Conservation (phyloP, 2,329 filamentous ascomycete genomes). For the Fusarium longipes region DNA sequence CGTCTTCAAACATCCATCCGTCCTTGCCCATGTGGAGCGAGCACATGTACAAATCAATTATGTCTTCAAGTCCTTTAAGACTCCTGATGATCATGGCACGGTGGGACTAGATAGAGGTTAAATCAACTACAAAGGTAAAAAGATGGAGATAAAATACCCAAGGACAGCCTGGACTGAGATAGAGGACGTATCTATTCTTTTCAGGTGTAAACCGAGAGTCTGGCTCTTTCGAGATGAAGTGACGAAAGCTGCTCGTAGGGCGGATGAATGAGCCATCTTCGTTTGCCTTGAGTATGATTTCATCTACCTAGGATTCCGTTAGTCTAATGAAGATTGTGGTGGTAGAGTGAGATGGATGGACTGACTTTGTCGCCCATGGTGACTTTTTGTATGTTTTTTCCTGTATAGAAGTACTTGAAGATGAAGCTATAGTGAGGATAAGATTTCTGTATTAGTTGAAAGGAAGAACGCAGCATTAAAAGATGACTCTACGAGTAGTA, state of each 20-base stretch:
- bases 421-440: too few relatives aligned
- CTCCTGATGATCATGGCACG: slow-evolving; percentile 77
- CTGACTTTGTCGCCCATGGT: slow-evolving; percentile 10
- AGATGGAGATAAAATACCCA: slow-evolving; percentile 60
- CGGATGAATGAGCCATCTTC: slow-evolving; percentile 63
- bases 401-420: rapidly evolving
- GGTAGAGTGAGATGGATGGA: rapidly evolving
- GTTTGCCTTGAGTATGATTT: slow-evolving; percentile 9
- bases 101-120: slow-evolving; percentile 65
- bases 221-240: slow-evolving; percentile 63
- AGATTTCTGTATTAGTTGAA: rapidly evolving
- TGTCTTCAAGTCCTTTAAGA: slow-evolving; percentile 77
- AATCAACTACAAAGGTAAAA: rapidly evolving
- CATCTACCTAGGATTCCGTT: neutral
- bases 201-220: slow-evolving; percentile 67
- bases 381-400: rapidly evolving
- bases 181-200: slow-evolving; percentile 70
- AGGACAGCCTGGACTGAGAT: slow-evolving; percentile 70
- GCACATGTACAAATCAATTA: slow-evolving; percentile 75
- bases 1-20: slow-evolving; percentile 63
- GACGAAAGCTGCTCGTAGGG: slow-evolving; percentile 65
- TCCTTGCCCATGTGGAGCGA: slow-evolving; percentile 72
- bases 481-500: too few relatives aligned
- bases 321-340: neutral
- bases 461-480: rapidly evolving